Percentiles rank a stretch among this genome's conserved stretches.
Evolutionary conservation across 345 rosid species (phyloP).

Genomic region (Kandelia obovata): DNA sequence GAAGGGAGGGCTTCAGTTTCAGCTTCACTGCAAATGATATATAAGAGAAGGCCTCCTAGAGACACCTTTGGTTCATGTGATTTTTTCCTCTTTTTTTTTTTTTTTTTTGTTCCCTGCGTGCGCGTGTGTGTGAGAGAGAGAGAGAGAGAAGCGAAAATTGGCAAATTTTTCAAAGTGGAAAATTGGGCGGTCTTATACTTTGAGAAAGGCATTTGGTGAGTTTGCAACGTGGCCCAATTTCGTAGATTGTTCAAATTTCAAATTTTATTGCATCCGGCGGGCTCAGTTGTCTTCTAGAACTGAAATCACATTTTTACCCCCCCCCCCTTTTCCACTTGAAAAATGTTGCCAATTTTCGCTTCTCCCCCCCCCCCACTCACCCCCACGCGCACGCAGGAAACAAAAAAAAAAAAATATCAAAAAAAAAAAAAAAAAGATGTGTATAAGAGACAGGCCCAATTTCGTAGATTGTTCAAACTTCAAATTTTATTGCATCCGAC

Average conservation of each 20-base stretch:
- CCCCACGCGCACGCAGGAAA: too few relatives aligned
- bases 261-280: not conserved
- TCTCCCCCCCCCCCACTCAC: too few relatives aligned
- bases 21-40: not conserved
- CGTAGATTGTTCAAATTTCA: slow-evolving; percentile 1
- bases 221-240: not conserved
- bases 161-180: slow-evolving; percentile 28
- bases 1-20: not conserved
- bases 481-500: not conserved
- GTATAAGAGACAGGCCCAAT: too few relatives aligned
- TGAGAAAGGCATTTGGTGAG: not conserved
- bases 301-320: not conserved
- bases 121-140: too few relatives aligned
- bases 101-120: too few relatives aligned
- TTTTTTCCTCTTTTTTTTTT: too few relatives aligned
- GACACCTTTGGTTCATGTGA: too few relatives aligned
- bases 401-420: too few relatives aligned
- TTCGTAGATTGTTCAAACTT: not conserved
- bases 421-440: too few relatives aligned
- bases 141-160: slow-evolving; percentile 14
- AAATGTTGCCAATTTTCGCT: too few relatives aligned
- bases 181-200: slow-evolving; percentile 30
- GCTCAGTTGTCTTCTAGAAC: not conserved
- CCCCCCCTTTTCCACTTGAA: too few relatives aligned
- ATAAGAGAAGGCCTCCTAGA: not conserved